Conservation (phyloP, 495 filamentous ascomycete genomes). For the Penicillium verhagenii region DNA sequence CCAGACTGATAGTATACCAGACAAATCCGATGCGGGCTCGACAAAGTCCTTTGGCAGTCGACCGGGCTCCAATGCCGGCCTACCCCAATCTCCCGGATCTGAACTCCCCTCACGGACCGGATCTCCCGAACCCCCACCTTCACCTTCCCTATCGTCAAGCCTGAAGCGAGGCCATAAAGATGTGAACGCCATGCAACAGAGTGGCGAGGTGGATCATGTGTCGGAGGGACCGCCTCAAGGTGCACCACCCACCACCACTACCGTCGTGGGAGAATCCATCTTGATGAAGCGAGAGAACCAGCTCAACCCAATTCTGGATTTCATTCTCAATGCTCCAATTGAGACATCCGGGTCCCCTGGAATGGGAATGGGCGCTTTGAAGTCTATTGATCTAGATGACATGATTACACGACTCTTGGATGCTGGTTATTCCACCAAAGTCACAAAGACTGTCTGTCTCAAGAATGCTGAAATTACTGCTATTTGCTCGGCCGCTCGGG, state of each 20-base stretch:
- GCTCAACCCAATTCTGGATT: constrained; percentile 60
- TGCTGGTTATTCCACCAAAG: constrained; percentile 92
- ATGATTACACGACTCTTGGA: constrained; percentile 95
- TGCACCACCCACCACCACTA: constrained; percentile 46
- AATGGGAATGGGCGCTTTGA: constrained; percentile 67
- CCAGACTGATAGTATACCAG: constrained; percentile 54
- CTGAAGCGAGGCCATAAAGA: constrained; percentile 74
- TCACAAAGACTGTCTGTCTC: constrained; percentile 93
- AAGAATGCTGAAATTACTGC: constrained; percentile 97
- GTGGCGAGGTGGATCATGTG: constrained; percentile 90
- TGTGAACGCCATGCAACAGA: constrained; percentile 75
- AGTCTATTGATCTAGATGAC: constrained; percentile 91
- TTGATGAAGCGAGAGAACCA: constrained; percentile 76
- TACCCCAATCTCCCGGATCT: constrained; percentile 36
- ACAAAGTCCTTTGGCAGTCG: constrained; percentile 65
- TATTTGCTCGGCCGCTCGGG: constrained; percentile 82
- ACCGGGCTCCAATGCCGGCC: constrained; percentile 39
- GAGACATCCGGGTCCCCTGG: constrained; percentile 43
- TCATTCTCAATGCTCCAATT: constrained; percentile 42
- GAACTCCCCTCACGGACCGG: constrained; percentile 41
- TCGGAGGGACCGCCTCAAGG: constrained; percentile 86
- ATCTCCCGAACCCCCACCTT: constrained; percentile 77
- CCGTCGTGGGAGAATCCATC: constrained; percentile 56
- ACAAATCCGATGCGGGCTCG: constrained; percentile 74
- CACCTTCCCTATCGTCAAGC: constrained; percentile 78